Percentiles rank a stretch among this genome's conserved stretches.
phyloP scores from a whole-genome alignment of 2,329 filamentous ascomycete species.

The Xylariaceae sp. region DNA sequence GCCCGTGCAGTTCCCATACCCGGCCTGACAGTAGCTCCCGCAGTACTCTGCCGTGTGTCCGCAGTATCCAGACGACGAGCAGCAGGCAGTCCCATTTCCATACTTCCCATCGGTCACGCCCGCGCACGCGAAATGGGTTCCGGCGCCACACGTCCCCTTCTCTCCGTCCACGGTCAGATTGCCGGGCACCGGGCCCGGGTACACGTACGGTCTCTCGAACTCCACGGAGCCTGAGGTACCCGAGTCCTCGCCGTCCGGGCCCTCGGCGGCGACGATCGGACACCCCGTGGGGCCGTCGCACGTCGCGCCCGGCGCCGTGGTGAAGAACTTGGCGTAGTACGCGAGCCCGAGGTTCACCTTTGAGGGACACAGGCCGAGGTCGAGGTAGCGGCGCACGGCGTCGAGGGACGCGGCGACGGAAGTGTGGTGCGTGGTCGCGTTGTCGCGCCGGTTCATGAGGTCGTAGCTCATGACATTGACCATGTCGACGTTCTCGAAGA shows the following conservation, averaged over 20 bases:
- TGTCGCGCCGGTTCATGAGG: slow-evolving; percentile 66
- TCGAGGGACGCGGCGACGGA: slow-evolving; percentile 56
- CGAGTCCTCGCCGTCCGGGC: slow-evolving; percentile 57
- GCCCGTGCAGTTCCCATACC: slow-evolving; percentile 16
- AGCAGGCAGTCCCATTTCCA: slow-evolving; percentile 3
- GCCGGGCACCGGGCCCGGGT: slow-evolving; percentile 20
- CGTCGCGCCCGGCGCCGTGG: slow-evolving; percentile 47
- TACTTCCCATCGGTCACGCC: too few species aligned
- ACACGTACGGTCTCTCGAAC: slow-evolving; percentile 44
- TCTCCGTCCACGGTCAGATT: slow-evolving; percentile 30
- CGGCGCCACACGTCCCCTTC: slow-evolving; percentile 40
- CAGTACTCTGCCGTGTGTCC: slow-evolving; percentile 36
- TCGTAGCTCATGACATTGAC: slow-evolving; percentile 74
- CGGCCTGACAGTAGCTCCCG: slow-evolving; percentile 18
- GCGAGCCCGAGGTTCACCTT: slow-evolving; percentile 65
- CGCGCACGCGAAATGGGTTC: slow-evolving; percentile 35
- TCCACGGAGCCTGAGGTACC: slow-evolving; percentile 63
- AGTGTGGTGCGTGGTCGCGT: slow-evolving; percentile 63
- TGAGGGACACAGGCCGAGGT: slow-evolving; percentile 49
- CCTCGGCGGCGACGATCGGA: slow-evolving; percentile 57
- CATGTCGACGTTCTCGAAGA: slow-evolving; percentile 63
- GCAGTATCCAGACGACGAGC: slow-evolving; percentile 29
- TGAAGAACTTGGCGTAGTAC: slow-evolving; percentile 67
- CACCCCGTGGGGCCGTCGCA: slow-evolving; percentile 52
- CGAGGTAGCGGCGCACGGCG: slow-evolving; percentile 60